Evolutionary conservation across 371 early-diverging fungal genomes (phyloP), one percentile per base, ranked within the genome.

Genomic region (Rhizopus delemar): DNA sequence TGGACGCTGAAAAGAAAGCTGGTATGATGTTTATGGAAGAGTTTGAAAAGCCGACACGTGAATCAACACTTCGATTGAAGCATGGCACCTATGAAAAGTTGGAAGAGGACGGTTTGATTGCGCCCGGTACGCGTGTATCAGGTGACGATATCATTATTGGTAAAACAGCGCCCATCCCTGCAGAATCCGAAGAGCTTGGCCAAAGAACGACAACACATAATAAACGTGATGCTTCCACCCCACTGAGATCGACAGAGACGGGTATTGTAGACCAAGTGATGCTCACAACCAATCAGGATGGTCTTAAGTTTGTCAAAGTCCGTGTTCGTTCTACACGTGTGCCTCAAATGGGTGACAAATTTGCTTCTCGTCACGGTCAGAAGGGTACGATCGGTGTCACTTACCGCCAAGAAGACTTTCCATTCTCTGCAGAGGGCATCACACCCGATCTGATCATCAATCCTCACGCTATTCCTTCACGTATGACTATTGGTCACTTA

Each of bases 331-430:
- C 91, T 35, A 92, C 95, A 1, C 90, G 99, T 82, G 90, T 98
- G 33, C 99, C 99, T 51, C 98, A 99, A 74, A 98, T 99, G 92
- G 99, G 99, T 60, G 92, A 91, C 79, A 93, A 91, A 77, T 93
- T 93, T 75, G 94, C 97, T 22, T 95, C 95, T 60, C 91, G 99
- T 69, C 99, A 99, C 88, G 99, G 99, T 16, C 99, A 99, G 70
- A 99, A 99, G 82, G 99, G 99, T 69, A 99, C 99, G 0, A 93
- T 98, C 61, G 99, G 99, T 72, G 96, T 99, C 57, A 99, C 98
- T 4, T 95, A 99, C 70, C 90, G 96, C 13, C 94, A 92, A 64
- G 99, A 99, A 78, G 95, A 98, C 70, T 94, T 97, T 93, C 97
- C 97, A 6, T 97, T 96, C 77, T 93, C 96, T 31, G 81, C 84